Evolutionary conservation across 306 rosid species (phyloP).

Genomic region (Alnus rubra): DNA sequence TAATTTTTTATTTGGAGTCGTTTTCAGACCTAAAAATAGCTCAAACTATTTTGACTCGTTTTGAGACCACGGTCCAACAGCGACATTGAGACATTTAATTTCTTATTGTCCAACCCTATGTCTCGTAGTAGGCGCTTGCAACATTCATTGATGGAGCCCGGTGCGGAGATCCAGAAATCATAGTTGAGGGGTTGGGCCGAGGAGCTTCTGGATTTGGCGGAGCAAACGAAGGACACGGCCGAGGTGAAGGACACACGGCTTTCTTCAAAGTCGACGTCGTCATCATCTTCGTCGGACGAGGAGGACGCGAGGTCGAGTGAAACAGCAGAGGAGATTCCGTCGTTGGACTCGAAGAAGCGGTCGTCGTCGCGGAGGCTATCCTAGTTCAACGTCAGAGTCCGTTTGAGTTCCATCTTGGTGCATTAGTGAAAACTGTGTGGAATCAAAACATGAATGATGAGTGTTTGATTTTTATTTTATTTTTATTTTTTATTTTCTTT

Average conservation of each 20-base stretch:
- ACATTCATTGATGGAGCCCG: slow-evolving; percentile 67
- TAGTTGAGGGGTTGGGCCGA: slow-evolving; percentile 36
- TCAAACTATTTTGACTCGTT: no score
- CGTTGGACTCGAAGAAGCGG: slow-evolving; percentile 55
- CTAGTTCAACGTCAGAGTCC: slow-evolving; percentile 58
- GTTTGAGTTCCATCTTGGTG: slow-evolving; percentile 46
- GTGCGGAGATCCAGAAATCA: slow-evolving; percentile 76
- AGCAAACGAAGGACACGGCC: slow-evolving; percentile 38
- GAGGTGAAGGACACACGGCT: slow-evolving; percentile 66
- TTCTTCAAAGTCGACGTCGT: slow-evolving; percentile 40
- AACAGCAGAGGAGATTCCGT: slow-evolving; percentile 40
- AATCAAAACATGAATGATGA: background rate
- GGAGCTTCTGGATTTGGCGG: slow-evolving; percentile 20
- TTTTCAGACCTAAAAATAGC: no score
- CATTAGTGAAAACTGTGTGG: background rate
- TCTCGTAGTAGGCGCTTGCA: slow-evolving; percentile 53
- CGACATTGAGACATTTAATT: no score
- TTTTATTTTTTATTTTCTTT: background rate
- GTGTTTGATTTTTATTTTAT: background rate
- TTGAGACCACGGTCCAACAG: no score
- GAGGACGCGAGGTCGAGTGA: slow-evolving; percentile 47
- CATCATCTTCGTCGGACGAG: slow-evolving; percentile 38
- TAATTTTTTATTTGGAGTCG: no score
- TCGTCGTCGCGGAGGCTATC: slow-evolving; percentile 59
- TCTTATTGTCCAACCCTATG: slow-evolving; percentile 52